These are phyloP conservation scores for Aspergillus tubingensis DNA, from an alignment of 2,329 filamentous ascomycete species.

Conservation along the genomic window DNA sequence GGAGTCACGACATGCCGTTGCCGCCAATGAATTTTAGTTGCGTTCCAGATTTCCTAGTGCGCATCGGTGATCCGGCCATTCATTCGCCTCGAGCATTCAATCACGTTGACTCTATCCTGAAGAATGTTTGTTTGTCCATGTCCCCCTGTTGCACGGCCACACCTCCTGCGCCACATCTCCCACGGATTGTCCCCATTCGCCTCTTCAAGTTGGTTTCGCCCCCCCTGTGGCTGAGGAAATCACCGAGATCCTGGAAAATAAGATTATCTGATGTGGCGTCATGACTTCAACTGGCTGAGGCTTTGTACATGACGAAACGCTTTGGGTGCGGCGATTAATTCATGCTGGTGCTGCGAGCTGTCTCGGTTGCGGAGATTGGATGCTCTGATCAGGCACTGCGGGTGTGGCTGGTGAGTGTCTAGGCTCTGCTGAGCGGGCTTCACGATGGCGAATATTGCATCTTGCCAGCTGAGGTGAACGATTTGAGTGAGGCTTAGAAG, in stretches of 20 bases:
- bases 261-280: background rate
- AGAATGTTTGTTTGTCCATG: background rate
- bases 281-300: background rate
- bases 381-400: background rate
- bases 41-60: background rate
- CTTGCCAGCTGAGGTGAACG: background rate
- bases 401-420: background rate
- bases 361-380: background rate
- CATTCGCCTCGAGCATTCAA: background rate
- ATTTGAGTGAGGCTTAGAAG: constrained; percentile 1
- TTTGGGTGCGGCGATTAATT: background rate
- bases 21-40: background rate
- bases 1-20: background rate
- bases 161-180: background rate
- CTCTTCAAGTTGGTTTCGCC: background rate
- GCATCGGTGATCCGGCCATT: background rate
- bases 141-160: background rate
- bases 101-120: background rate
- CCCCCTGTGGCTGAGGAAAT: background rate
- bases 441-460: background rate
- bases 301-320: background rate
- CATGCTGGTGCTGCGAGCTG: background rate
- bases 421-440: background rate
- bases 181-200: background rate
- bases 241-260: background rate